These are phyloP conservation scores for Salix dunnii DNA, from an alignment of 345 rosid species.

Conservation along the genomic window DNA sequence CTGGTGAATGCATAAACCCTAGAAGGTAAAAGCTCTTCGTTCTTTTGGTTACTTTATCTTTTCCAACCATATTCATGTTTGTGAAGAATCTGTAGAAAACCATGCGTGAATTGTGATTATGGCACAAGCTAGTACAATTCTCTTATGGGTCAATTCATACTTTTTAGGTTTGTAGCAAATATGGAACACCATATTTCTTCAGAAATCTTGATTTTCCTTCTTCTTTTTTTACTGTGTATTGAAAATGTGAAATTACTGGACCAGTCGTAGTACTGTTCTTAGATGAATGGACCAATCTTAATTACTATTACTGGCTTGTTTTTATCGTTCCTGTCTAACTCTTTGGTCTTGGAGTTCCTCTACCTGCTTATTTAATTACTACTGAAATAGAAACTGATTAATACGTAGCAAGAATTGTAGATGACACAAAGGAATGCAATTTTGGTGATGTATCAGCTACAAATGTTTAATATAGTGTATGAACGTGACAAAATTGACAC, in stretches of 20 bases:
- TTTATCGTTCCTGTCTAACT: neutral
- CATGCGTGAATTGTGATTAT: neutral
- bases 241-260: no score
- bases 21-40: slow-evolving; percentile 2
- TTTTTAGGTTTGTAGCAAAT: neutral
- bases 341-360: neutral
- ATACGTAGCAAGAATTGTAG: neutral
- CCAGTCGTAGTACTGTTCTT: no score
- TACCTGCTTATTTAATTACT: neutral
- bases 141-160: neutral
- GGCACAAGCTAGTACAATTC: neutral
- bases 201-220: neutral
- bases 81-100: neutral
- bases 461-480: neutral
- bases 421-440: neutral
- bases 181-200: neutral
- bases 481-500: slow-evolving; percentile 11
- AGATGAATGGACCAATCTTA: slow-evolving; percentile 9
- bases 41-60: neutral
- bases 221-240: no score
- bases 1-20: slow-evolving; percentile 14
- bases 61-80: neutral
- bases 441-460: neutral
- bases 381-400: no score
- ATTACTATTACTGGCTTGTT: neutral